Conservation (phyloP, 1,284 basidiomycete genomes). For the Ganoderma meredithae region DNA sequence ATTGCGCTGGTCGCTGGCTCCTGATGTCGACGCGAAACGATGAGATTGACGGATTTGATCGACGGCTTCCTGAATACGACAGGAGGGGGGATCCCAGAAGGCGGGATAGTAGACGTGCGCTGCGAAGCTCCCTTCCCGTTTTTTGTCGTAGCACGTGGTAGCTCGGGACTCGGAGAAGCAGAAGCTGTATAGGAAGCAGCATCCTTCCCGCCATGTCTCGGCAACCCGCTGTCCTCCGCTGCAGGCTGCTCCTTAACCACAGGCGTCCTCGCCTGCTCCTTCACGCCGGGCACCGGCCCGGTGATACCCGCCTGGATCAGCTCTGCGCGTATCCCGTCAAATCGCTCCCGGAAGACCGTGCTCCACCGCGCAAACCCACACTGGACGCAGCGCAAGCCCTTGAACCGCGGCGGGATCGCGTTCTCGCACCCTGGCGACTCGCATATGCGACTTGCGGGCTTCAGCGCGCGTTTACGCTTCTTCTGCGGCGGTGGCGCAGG, state of each 20-base stretch:
- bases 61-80: not conserved
- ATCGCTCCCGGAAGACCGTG: conserved; percentile 23
- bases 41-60: conserved; percentile 9
- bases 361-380: conserved; percentile 28
- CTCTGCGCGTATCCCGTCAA: conserved; percentile 16
- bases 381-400: conserved; percentile 19
- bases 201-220: not conserved
- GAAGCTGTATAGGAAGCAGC: not conserved
- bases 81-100: not conserved
- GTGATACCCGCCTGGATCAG: not conserved
- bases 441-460: conserved; percentile 13
- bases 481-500: conserved; percentile 1
- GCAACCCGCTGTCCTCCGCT: not conserved
- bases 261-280: not conserved
- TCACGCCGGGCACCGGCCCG: not conserved
- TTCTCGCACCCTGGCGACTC: conserved; percentile 14
- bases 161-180: not conserved
- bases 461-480: conserved; percentile 18
- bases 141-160: not conserved
- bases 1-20: not conserved
- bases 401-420: conserved; percentile 11
- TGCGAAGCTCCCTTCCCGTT: not conserved
- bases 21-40: conserved; percentile 5
- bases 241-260: not conserved
- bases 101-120: not conserved